A percentile compares a stretch with the other conserved stretches of the same genome.
Evolutionary conservation across 1,284 basidiomycete genomes (phyloP).

Genomic region (Chalciporus piperatoides): DNA sequence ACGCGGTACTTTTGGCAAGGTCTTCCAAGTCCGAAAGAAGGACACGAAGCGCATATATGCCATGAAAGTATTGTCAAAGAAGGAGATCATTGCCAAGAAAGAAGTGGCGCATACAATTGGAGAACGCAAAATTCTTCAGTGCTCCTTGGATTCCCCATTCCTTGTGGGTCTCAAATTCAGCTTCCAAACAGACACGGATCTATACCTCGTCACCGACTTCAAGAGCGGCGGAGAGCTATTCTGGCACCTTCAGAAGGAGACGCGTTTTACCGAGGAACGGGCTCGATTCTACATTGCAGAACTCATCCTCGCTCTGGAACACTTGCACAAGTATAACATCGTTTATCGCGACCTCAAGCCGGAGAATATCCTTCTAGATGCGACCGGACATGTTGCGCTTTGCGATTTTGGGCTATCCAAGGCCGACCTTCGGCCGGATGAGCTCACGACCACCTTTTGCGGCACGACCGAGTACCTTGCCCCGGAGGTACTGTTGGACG

Average conservation of each 20-base stretch:
- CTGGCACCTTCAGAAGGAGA: conserved; percentile 96
- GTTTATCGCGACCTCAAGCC: conserved; percentile 98
- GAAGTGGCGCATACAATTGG: conserved; percentile 99
- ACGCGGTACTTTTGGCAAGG: conserved; percentile 97
- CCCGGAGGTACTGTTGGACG: conserved; percentile 97
- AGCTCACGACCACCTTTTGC: conserved; percentile 97
- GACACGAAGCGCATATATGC: conserved; percentile 99
- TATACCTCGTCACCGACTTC: conserved; percentile 98
- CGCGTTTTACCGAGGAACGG: conserved; percentile 87
- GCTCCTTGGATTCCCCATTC: conserved; percentile 93
- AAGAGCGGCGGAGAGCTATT: conserved; percentile 99
- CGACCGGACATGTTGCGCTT: conserved; percentile 93
- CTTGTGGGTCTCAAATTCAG: conserved; percentile 98
- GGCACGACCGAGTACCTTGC: conserved; percentile 98
- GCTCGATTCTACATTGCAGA: conserved; percentile 96
- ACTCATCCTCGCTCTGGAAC: conserved; percentile 89
- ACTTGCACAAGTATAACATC: conserved; percentile 96
- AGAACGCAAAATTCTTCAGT: conserved; percentile 97
- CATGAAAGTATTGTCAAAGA: conserved; percentile 99
- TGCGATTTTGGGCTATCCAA: conserved; percentile 98
- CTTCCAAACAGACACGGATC: conserved; percentile 94
- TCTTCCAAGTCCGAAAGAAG: conserved; percentile 97
- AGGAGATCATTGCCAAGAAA: conserved; percentile 98
- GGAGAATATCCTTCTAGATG: conserved; percentile 95
- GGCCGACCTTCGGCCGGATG: conserved; percentile 89